A percentile compares a stretch with the other conserved stretches of the same genome.
These are phyloP conservation scores for Parastagonospora avenae DNA, from an alignment of 2,329 filamentous ascomycete species.

Conservation along the genomic window DNA sequence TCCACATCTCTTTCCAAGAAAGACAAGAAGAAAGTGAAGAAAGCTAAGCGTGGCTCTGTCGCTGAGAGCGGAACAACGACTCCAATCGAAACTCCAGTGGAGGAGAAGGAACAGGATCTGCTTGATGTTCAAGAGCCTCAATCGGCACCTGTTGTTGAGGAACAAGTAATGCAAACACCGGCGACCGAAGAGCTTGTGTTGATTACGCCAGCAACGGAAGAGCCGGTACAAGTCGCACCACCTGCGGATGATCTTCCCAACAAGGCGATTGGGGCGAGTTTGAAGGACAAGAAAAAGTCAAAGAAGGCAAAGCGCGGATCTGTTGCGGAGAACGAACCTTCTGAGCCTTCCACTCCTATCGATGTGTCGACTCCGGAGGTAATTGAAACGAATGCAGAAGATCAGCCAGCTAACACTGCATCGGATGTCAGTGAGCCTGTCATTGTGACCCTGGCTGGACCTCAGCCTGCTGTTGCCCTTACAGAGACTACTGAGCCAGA, in stretches of 20 bases:
- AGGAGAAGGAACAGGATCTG: slow-evolving; percentile 5
- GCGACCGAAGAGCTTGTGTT: neutral
- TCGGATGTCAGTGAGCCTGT: neutral
- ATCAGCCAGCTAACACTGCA: neutral
- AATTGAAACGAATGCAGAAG: slow-evolving; percentile 7
- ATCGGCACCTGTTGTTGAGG: neutral
- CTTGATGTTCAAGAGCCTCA: neutral
- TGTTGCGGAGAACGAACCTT: slow-evolving; percentile 8
- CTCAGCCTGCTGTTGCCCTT: too few relatives aligned
- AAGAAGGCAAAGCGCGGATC: slow-evolving; percentile 24
- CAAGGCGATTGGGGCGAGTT: neutral
- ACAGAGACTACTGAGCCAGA: neutral
- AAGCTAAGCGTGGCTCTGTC: slow-evolving; percentile 25
- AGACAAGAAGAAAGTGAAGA: slow-evolving; percentile 42
- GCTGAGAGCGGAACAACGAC: slow-evolving; percentile 12
- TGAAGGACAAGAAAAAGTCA: slow-evolving; percentile 46
- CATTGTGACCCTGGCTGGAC: too few relatives aligned
- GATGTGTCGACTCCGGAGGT: too few relatives aligned
- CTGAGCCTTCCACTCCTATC: neutral
- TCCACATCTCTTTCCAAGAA: slow-evolving; percentile 45
- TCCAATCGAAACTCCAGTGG: slow-evolving; percentile 4
- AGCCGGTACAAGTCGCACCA: neutral
- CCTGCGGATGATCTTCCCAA: neutral
- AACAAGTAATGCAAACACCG: neutral
- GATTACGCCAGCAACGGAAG: neutral